These are phyloP conservation scores for Phytopythium cucurbitacearum DNA, from an alignment of 352 stramenopile species.

Conservation along the genomic window DNA sequence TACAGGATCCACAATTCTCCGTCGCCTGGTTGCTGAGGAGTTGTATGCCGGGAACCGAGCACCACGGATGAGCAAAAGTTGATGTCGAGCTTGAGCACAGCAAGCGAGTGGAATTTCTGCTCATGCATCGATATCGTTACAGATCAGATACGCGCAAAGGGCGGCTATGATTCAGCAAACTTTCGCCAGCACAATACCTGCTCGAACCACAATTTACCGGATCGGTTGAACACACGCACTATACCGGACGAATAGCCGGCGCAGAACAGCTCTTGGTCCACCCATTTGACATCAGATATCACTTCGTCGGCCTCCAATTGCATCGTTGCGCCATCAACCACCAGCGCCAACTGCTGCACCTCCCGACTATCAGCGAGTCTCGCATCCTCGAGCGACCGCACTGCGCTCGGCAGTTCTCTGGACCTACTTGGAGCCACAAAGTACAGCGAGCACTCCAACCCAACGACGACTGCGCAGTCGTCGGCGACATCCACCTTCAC, in stretches of 20 bases:
- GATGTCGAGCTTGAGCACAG: conserved; percentile 48
- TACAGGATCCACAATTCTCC: conserved; percentile 80
- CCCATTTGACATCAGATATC: conserved; percentile 66
- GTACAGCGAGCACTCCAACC: conserved; percentile 35
- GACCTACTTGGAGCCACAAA: not conserved
- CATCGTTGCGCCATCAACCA: conserved; percentile 24
- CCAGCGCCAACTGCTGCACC: conserved; percentile 1
- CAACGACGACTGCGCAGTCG: conserved; percentile 42
- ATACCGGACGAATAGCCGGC: conserved; percentile 54
- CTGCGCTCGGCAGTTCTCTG: not conserved
- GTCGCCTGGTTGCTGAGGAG: conserved; percentile 19
- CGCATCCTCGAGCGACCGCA: conserved; percentile 13
- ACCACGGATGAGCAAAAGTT: conserved; percentile 31
- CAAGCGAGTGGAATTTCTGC: conserved; percentile 44
- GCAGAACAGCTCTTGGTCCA: conserved; percentile 47
- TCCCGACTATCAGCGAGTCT: conserved; percentile 5
- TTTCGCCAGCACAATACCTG: conserved; percentile 21
- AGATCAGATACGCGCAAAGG: not conserved
- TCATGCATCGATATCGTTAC: not conserved
- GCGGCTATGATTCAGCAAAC: not conserved
- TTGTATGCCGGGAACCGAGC: conserved; percentile 20
- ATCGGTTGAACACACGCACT: conserved; percentile 51
- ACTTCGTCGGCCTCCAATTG: conserved; percentile 38
- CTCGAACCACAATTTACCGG: conserved; percentile 51
- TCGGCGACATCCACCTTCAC: conserved; percentile 52